Evolutionary conservation across 768 basidiomycete species (phyloP).

Genomic region (Phaeotremella fagi): DNA sequence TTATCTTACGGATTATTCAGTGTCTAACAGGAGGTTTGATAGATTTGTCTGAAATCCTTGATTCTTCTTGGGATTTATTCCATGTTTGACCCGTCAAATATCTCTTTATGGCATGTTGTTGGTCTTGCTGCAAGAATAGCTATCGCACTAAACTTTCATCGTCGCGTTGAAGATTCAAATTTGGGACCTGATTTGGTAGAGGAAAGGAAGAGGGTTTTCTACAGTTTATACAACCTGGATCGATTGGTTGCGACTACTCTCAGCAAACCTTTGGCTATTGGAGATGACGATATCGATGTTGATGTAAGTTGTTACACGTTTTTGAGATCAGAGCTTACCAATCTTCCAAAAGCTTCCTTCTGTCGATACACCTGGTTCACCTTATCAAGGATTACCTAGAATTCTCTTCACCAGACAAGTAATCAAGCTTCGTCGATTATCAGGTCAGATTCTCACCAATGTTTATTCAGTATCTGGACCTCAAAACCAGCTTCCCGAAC

Average conservation of each 20-base stretch:
- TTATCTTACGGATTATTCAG: neutral
- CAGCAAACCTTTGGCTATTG: slow-evolving; percentile 22
- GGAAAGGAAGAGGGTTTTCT: slow-evolving; percentile 23
- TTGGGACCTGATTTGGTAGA: slow-evolving; percentile 7
- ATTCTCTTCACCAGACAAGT: slow-evolving; percentile 21
- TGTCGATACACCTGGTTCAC: slow-evolving; percentile 7
- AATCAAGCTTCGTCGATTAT: slow-evolving; percentile 19
- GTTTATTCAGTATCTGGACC: slow-evolving; percentile 15
- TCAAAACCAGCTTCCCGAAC: slow-evolving; percentile 14
- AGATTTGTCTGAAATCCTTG: slow-evolving; percentile 24
- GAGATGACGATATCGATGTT: slow-evolving; percentile 26
- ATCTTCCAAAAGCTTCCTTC: slow-evolving; percentile 10
- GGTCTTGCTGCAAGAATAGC: slow-evolving; percentile 27
- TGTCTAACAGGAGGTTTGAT: neutral
- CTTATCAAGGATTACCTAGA: slow-evolving; percentile 12
- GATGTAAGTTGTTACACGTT: too few relatives aligned
- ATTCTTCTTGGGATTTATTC: slow-evolving; percentile 28
- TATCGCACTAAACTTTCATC: slow-evolving; percentile 25
- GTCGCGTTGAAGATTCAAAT: slow-evolving; percentile 9
- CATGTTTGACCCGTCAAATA: slow-evolving; percentile 20
- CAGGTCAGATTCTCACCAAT: slow-evolving; percentile 19
- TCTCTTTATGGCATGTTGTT: slow-evolving; percentile 27
- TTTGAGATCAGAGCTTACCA: neutral
- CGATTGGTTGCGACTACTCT: slow-evolving; percentile 25
- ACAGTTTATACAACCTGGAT: slow-evolving; percentile 30